These are phyloP conservation scores for Fusarium sarcochroum DNA, from an alignment of 2,329 filamentous ascomycete genomes.

Conservation along the genomic window DNA sequence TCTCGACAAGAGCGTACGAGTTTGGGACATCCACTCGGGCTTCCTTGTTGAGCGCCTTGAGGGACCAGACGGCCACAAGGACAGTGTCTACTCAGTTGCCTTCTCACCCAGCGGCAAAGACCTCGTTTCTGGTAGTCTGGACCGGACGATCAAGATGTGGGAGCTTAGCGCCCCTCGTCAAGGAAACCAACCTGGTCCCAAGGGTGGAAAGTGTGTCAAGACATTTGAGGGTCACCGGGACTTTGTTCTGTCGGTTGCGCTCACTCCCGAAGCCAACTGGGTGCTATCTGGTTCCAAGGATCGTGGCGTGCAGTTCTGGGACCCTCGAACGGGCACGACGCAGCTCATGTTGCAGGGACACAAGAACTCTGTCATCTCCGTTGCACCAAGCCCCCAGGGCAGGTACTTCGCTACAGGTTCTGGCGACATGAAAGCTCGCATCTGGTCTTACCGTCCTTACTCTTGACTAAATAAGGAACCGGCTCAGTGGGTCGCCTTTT, in stretches of 20 bases:
- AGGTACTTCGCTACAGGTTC: slow-evolving; percentile 95
- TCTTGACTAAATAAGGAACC: slow-evolving; percentile 47
- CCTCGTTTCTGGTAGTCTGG: slow-evolving; percentile 92
- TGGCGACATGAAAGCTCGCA: slow-evolving; percentile 96
- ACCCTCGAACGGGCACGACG: slow-evolving; percentile 90
- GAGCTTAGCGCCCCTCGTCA: slow-evolving; percentile 83
- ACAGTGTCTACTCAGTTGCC: slow-evolving; percentile 95
- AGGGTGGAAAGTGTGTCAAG: slow-evolving; percentile 93
- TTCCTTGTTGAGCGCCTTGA: slow-evolving; percentile 93
- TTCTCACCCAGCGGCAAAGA: slow-evolving; percentile 95
- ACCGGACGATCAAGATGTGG: slow-evolving; percentile 99
- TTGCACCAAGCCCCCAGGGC: slow-evolving; percentile 91
- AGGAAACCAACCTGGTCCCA: slow-evolving; percentile 75
- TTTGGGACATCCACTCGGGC: slow-evolving; percentile 92
- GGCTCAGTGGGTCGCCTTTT: slow-evolving; percentile 30
- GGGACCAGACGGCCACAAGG: slow-evolving; percentile 93
- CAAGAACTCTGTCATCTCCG: slow-evolving; percentile 98
- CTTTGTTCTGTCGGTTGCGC: slow-evolving; percentile 94
- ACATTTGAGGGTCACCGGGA: slow-evolving; percentile 99
- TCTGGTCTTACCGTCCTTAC: slow-evolving; percentile 85
- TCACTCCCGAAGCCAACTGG: slow-evolving; percentile 95
- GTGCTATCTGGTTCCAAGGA: slow-evolving; percentile 98
- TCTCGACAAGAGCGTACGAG: slow-evolving; percentile 96
- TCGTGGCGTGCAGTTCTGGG: slow-evolving; percentile 98
- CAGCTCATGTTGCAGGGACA: slow-evolving; percentile 99